Conservation (phyloP, 2,329 filamentous ascomycete genomes). For the Tricladium varicosporioides region DNA sequence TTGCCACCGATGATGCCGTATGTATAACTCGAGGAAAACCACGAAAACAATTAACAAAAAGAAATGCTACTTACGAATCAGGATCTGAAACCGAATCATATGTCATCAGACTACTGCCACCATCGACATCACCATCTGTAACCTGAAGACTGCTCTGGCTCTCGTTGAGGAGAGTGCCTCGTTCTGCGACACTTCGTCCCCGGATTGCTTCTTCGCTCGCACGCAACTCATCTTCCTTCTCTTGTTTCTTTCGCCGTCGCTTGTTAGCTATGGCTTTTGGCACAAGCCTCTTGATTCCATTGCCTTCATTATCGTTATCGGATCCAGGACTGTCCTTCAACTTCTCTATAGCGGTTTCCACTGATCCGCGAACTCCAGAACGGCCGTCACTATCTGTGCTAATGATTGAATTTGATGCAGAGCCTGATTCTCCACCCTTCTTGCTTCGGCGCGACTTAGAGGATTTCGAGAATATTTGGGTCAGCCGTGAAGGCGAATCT, state of each 20-base stretch:
- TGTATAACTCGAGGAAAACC: no score
- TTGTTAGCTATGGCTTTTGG: slow-evolving; percentile 50
- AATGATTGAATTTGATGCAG: slow-evolving; percentile 24
- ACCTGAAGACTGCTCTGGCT: slow-evolving; percentile 2
- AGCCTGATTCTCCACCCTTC: slow-evolving; percentile 22
- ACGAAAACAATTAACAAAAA: slow-evolving; percentile 16
- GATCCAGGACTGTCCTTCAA: slow-evolving; percentile 18
- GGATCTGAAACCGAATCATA: slow-evolving; percentile 30
- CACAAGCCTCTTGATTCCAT: slow-evolving; percentile 50
- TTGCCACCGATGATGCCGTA: no score
- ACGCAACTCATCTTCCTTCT: slow-evolving; percentile 39
- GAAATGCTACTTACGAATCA: slow-evolving; percentile 33
- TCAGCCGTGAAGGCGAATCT: slow-evolving; percentile 25
- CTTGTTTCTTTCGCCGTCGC: slow-evolving; percentile 48
- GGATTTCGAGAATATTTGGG: slow-evolving; percentile 28
- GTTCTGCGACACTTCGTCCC: slow-evolving; percentile 32
- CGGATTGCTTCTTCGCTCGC: slow-evolving; percentile 35
- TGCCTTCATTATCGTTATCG: slow-evolving; percentile 27
- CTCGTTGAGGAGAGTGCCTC: slow-evolving; percentile 33
- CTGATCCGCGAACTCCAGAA: slow-evolving; percentile 19
- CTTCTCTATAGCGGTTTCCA: slow-evolving; percentile 28
- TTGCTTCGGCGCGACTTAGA: slow-evolving; percentile 27
- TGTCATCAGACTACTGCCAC: slow-evolving; percentile 30
- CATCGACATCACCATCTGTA: slow-evolving; percentile 10
- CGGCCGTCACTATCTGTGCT: slow-evolving; percentile 26